Evolutionary conservation across 441 rosid genomes (phyloP), one percentile per base, ranked within the genome.

Genomic region (Adansonia madagascariensis): DNA sequence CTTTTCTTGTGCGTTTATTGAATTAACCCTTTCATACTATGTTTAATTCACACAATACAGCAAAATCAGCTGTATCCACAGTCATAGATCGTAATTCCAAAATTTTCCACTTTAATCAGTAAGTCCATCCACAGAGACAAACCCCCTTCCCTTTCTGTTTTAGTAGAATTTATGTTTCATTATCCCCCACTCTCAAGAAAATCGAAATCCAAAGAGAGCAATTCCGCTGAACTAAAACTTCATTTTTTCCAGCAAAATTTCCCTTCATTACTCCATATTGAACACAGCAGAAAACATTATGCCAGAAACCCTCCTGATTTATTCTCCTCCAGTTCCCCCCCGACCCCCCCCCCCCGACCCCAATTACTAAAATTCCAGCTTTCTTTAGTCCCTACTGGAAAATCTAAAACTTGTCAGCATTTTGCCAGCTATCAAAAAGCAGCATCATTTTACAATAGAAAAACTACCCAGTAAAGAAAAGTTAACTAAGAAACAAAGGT

Each of bases 341-440:
- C 31, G 49, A 14, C 53, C 53, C 24, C 35, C 31, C 31, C 31
- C 31, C 2, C 31, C 31, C 35, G 2, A 27, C 64, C 50, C 64
- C 9, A 72, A 15, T 52, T 5, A 71, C 18, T 27, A 12, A 47
- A 50, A 71, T 39, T 39, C 18, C 67, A 57, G n/a, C 53, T 12
- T 73, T 57, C 41, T 43, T 22, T 22, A 43, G 22, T 43, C 67
- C 64, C 49, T 8, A 24, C 71, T 31, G 75, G 12, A 79, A 81
- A 79, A 77, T 74, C 27, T 10, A 50, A 50, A 56, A 46, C 46
- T 31, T 31, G 27, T 6, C 55, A 53, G 15, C 7, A 68, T 18
- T 47, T 78, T 66, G 60, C 78, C 35, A 49, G 52, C 63, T 52
- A 73, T 64, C 77, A 78, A 59, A 68, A 2, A 31, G 35, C 61